A percentile compares a stretch with the other conserved stretches of the same genome.
Evolutionary conservation across 352 stramenopile genomes (phyloP).

Genomic region (Pythium vanterpoolii): DNA sequence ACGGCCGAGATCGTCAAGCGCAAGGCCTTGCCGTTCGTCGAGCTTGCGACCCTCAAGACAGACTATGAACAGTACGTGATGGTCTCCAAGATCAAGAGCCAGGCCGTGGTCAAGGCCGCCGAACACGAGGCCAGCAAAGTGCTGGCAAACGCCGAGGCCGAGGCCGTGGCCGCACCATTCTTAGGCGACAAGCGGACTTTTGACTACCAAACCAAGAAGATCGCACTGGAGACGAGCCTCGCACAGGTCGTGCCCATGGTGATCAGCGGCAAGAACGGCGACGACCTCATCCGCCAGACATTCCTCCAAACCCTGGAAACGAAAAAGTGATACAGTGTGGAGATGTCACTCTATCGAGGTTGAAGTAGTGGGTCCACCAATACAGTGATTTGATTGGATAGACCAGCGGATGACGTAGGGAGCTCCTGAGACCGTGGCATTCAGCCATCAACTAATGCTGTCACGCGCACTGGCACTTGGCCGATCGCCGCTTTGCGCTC

Average conservation of each 20-base stretch:
- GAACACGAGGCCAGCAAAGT: constrained; percentile 57
- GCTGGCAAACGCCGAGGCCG: constrained; percentile 47
- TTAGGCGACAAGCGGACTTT: constrained; percentile 77
- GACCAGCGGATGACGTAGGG: constrained; percentile 2
- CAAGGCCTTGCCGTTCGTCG: constrained; percentile 56
- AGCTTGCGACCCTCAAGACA: constrained; percentile 50
- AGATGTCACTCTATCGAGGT: background rate
- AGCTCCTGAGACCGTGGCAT: background rate
- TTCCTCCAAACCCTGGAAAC: constrained; percentile 45
- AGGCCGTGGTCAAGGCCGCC: constrained; percentile 66
- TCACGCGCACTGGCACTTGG: background rate
- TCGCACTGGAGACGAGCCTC: constrained; percentile 54
- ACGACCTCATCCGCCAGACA: constrained; percentile 70
- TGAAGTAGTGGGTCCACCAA: constrained; percentile 17
- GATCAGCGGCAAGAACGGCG: constrained; percentile 82
- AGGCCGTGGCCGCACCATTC: constrained; percentile 50
- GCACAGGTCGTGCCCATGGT: constrained; percentile 62
- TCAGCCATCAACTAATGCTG: constrained; percentile 16
- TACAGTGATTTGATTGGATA: constrained; percentile 15
- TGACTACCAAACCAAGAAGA: constrained; percentile 76
- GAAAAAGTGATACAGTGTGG: constrained; percentile 5
- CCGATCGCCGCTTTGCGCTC: background rate
- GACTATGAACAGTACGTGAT: constrained; percentile 70
- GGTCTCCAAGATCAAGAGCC: constrained; percentile 55
- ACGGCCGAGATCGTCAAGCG: constrained; percentile 52